Base-by-base conservation (phyloP, 2,329 filamentous ascomycete genomes). In the Ophiocordyceps camponoti-rufipedis region DNA sequence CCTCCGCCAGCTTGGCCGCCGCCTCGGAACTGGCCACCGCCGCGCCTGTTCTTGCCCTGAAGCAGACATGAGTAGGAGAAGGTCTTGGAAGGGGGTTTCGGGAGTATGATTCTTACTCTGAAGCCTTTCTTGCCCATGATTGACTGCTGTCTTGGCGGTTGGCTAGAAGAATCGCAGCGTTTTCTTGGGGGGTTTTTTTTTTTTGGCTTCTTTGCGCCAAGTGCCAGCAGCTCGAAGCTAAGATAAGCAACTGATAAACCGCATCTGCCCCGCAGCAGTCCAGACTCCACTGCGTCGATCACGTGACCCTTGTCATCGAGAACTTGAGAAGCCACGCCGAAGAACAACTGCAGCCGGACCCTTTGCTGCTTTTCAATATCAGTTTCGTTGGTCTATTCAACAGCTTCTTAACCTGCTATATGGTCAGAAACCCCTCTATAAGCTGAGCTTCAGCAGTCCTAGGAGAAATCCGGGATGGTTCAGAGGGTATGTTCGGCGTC, bases 1-100 rank as follows among this genome's bases (percentile, higher is more conserved):
- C 48, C 52, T 41, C 55, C 53, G 38, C 50, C 48, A 33, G 47
- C 44, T 5, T 51, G 49, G 18, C 54, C 53, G 41, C 58, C 55
- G 32, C 59, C 54, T 50, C 60, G 28, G 40, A 13, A 8, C 18
- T 29, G 57, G 47, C 61, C 59, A 19, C 61, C 58, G 38, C 61
- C 61, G 13, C 62, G 59, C 51, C 61, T 55, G 42, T 55, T 56
- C 49, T 62, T 64, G 45, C 62, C 62, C 60, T 64, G 31, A 28
- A 16, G 28, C 28, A 9, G 14, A 13, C 9, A 5, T 31, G 11
- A 31, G 28, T 10, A 1, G 3, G 8, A 5, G 9, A 28, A 42
- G 13, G 12, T 18, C 28, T 41, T 16, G 10, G 28, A 18, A 13
- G 40, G 19, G 16, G 13, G n/a, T 40, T 45, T 23, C 23, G 23